Base-by-base conservation (phyloP, 352 stramenopile genomes). In the Phytophthora hybrid region DNA sequence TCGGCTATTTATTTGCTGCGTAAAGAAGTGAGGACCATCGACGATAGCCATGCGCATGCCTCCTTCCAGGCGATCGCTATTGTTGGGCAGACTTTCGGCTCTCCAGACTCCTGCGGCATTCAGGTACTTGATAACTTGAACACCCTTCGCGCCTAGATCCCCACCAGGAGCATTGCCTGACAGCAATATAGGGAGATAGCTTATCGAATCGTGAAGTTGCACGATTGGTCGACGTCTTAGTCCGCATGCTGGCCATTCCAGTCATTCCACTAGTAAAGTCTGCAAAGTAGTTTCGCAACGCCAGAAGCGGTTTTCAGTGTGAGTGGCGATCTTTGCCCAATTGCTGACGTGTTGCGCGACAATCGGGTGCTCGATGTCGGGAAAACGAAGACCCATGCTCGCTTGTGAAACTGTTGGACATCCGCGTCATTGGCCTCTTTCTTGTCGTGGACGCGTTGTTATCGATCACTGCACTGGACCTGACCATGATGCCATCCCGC, bases 21-120 rank as follows among this genome's bases (percentile, higher is more conserved):
- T 61, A 74, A 70, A 74, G 54, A 74, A 65, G 64, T 71, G 68
- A 65, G 21, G 5, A 32, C 31, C n/a, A 59, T 19, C 26, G 31
- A 34, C 16, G 46, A 49, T 19, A 46, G 52, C 41, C 59, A 69
- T 26, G 23, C 55, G 59, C 31, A 64, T 44, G 18, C 32, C 41
- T 59, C 66, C 54, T 61, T 58, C 26, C 31, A 6, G 26, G 37
- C 49, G 46, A 54, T 54, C n/a, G 29, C 68, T 74, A 74, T 74
- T 74, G 46, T 74, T 66, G 54, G 41, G 41, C 41, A 51, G 41
- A 51, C 41, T 21, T 49, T 9, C 10, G 13, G 19, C 13, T 51
- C 41, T 44, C 10, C 37, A 44, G 16, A 5, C 23, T 26, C 23
- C 23, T 26, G 23, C 2, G 23, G 37, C 37, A 44, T 44, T 44